Percentiles rank a stretch among this genome's conserved stretches.
Evolutionary conservation across 345 rosid genomes (phyloP).

Genomic region (Linum usitatissimum): DNA sequence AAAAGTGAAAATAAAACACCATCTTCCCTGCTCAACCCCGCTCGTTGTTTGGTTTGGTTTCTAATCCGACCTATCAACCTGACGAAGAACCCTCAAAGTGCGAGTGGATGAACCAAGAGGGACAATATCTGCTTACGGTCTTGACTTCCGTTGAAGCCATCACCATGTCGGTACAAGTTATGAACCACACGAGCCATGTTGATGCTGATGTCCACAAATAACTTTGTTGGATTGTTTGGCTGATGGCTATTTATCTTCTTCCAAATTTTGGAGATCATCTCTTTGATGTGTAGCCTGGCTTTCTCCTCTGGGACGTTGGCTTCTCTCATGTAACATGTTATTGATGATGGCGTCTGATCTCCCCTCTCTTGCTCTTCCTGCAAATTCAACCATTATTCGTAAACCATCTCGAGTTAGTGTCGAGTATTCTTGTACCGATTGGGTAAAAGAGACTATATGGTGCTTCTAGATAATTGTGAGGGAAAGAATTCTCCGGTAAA

Average conservation of each 20-base stretch:
- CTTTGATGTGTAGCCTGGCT: slow-evolving; percentile 24
- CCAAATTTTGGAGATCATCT: slow-evolving; percentile 27
- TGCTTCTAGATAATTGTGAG: too few relatives aligned
- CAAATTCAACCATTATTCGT: background rate
- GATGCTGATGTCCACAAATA: slow-evolving; percentile 15
- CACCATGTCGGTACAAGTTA: slow-evolving; percentile 34
- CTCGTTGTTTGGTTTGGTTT: too few relatives aligned
- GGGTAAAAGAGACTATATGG: background rate
- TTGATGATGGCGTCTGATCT: slow-evolving; percentile 40
- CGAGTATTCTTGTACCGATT: background rate
- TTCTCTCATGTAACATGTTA: slow-evolving; percentile 33
- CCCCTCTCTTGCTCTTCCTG: slow-evolving; percentile 50
- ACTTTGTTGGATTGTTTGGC: background rate
- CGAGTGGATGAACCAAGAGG: background rate
- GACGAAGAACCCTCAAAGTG: background rate
- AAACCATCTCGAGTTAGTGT: background rate
- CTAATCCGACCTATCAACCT: too few relatives aligned
- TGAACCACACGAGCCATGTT: slow-evolving; percentile 35
- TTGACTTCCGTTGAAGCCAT: slow-evolving; percentile 35
- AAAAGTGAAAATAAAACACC: too few relatives aligned
- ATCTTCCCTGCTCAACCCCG: too few relatives aligned
- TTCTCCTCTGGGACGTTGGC: slow-evolving; percentile 26
- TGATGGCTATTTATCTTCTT: slow-evolving; percentile 26
- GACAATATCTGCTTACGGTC: slow-evolving; percentile 21
- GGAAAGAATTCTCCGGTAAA: too few relatives aligned